Conservation (phyloP, 2,329 filamentous ascomycete genomes). For the Ilyonectria mors-panacis region DNA sequence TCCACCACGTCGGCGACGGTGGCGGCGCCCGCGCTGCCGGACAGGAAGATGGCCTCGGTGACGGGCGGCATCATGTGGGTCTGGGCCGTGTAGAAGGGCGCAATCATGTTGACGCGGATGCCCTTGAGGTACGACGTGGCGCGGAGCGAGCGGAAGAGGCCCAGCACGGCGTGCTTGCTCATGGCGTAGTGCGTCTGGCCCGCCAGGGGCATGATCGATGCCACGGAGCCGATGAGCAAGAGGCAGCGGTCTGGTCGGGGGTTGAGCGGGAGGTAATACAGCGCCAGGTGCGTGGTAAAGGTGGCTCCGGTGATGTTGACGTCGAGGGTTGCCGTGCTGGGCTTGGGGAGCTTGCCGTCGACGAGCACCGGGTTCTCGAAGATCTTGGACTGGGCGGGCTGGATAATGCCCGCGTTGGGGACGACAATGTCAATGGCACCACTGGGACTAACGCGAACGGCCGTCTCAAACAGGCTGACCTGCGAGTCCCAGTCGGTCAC, state of each 20-base stretch:
- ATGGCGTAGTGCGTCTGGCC: constrained; percentile 69
- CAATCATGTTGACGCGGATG: constrained; percentile 76
- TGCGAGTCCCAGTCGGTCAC: constrained; percentile 77
- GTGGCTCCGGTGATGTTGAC: constrained; percentile 76
- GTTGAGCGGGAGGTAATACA: constrained; percentile 58
- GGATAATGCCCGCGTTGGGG: constrained; percentile 75
- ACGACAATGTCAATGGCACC: constrained; percentile 74
- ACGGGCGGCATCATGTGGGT: constrained; percentile 66
- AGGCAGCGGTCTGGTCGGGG: constrained; percentile 62
- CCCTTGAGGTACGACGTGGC: constrained; percentile 61
- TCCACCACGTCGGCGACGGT: constrained; percentile 73
- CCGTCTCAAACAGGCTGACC: constrained; percentile 73
- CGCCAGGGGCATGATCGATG: constrained; percentile 64
- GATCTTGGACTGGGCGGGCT: constrained; percentile 44
- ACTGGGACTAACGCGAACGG: constrained; percentile 66
- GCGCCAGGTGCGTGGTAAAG: constrained; percentile 76
- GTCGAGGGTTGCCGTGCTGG: constrained; percentile 68
- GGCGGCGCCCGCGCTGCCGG: constrained; percentile 66
- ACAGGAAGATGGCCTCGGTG: constrained; percentile 65
- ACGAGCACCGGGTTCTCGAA: constrained; percentile 65
- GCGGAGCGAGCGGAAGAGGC: constrained; percentile 73
- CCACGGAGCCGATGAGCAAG: constrained; percentile 74
- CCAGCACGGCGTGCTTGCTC: constrained; percentile 77
- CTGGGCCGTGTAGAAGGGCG: constrained; percentile 76
- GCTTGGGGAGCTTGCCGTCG: constrained; percentile 58